phyloP scores from a whole-genome alignment of 345 rosid genomes.

The Psidium friedrichsthalianum region DNA sequence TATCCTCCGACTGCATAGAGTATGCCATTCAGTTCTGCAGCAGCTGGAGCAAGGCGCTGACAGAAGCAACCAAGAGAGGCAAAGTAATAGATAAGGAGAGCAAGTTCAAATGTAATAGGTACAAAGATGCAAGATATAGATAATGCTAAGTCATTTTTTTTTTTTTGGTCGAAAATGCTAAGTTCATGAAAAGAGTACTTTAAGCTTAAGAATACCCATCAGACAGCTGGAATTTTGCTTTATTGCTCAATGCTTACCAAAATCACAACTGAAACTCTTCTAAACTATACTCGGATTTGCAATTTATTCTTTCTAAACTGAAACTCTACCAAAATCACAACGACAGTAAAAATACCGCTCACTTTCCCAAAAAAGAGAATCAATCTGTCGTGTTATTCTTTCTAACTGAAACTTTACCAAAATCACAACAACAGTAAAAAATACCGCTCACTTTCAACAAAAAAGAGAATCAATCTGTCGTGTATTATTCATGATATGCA shows the following conservation, averaged over 20 bases:
- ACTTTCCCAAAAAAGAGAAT: neutral
- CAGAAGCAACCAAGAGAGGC: neutral
- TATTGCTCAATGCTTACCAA: neutral
- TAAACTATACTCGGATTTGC: too few species aligned
- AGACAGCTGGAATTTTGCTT: neutral
- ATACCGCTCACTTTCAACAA: neutral
- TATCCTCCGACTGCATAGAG: constrained; percentile 32
- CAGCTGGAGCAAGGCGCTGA: constrained; percentile 27
- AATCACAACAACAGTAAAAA: neutral
- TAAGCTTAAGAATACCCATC: neutral
- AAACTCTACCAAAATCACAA: too few species aligned
- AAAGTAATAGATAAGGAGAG: neutral
- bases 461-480: neutral
- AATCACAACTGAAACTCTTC: too few species aligned
- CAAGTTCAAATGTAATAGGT: neutral
- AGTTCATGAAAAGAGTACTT: neutral
- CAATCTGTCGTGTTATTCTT: neutral
- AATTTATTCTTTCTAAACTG: too few species aligned
- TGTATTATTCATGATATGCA: neutral
- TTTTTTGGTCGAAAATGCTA: too few species aligned
- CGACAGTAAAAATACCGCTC: neutral
- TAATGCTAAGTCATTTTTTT: too few species aligned
- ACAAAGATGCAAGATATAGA: neutral
- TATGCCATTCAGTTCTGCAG: constrained; percentile 21
- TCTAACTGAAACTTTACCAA: too few species aligned